These are phyloP conservation scores for Hyphopichia fennica DNA, from an alignment of 1,139 yeast species.

Conservation along the genomic window DNA sequence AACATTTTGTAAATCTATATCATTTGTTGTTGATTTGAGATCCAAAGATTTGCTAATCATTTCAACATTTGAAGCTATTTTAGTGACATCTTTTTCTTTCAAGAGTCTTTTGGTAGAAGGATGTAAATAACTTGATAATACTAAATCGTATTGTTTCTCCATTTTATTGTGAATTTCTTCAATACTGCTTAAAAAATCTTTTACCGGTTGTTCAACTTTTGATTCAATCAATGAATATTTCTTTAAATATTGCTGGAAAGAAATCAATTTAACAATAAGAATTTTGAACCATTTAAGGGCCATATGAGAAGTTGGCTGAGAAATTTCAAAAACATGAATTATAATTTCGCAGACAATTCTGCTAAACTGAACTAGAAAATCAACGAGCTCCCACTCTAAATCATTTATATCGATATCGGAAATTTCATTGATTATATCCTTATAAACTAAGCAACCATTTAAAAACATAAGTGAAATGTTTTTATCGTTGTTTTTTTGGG, in stretches of 20 bases:
- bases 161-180: constrained; percentile 11
- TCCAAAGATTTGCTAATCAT: neutral
- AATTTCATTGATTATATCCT: constrained; percentile 7
- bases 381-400: constrained; percentile 15
- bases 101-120: constrained; percentile 26
- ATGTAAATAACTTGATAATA: constrained; percentile 23
- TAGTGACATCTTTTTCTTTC: constrained; percentile 17
- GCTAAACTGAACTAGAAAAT: constrained; percentile 11
- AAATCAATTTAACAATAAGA: constrained; percentile 10
- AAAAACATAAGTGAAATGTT: constrained; percentile 9
- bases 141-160: constrained; percentile 17
- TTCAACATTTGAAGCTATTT: constrained; percentile 11
- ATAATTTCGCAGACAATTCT: constrained; percentile 14
- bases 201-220: constrained; percentile 2
- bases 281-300: constrained; percentile 21
- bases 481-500: constrained; percentile 10
- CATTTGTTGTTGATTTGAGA: neutral
- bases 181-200: constrained; percentile 6
- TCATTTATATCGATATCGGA: constrained; percentile 7
- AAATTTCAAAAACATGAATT: constrained; percentile 9
- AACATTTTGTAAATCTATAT: constrained; percentile 2
- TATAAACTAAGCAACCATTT: constrained; percentile 9
- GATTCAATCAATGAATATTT: constrained; percentile 6
- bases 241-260: neutral
- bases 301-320: constrained; percentile 19